Evolutionary conservation across 352 stramenopile species (phyloP), one percentile per base, ranked within the genome.

Genomic region (Aphanomyces invadans): DNA sequence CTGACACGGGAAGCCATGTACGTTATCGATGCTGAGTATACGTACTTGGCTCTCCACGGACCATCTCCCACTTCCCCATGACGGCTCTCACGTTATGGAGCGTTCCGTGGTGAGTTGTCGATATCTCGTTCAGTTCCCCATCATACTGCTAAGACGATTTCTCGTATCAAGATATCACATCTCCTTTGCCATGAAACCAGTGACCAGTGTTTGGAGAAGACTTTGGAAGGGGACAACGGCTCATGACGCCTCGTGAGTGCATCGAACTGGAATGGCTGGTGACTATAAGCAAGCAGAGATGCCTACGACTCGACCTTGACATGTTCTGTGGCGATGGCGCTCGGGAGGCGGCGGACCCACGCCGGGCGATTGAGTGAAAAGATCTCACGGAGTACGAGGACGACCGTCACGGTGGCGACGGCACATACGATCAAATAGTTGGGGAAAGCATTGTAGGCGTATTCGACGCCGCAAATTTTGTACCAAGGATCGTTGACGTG

Each of bases 401-500:
- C 19, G 4, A 49, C n/a, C 17, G 19, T 31, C 17, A n/a, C 25
- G 4, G 28, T 36, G 17, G 29, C 19, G 21, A 59, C 49, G 4
- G 44, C n/a, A 4, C 55, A 25, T 2, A 49, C 48, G 7, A 59
- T 26, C 11, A 67, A 7, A 28, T 67, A 67, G 32, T 67, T 42
- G 46, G 60, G 33, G 28, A 67, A 67, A 29, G 72, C 52, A 29
- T 76, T 86, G 52, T 79, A 73, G 38, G 46, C 69, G 74, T 90
- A 91, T 51, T 75, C 73, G 39, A 81, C 81, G 26, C 84, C 84
- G 73, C 84, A 93, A 70, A 93, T 87, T 76, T 88, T 89, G 72
- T 91, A 93, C 82, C 81, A 90, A 49, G 77, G 81, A 59, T 91
- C 78, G 60, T 89, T 75, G 23, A 73, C 75, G 52, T 76, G 65